Base-by-base conservation (phyloP, 2,329 filamentous ascomycete genomes). In the Exophiala bonariae region DNA sequence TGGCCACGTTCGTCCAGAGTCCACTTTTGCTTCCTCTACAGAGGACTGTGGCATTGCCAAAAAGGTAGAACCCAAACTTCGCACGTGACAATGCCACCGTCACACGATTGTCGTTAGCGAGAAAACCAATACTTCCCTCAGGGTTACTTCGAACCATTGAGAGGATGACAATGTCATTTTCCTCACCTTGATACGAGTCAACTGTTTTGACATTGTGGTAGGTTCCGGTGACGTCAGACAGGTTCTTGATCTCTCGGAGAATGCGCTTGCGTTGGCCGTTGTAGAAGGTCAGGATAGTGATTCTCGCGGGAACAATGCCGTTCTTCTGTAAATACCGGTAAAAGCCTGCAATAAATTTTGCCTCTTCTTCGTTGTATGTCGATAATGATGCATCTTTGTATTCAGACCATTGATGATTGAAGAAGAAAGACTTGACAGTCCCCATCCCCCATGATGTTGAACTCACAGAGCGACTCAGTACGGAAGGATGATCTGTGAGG, bases 141-240 rank as follows among this genome's bases (percentile, higher is more conserved):
- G 62, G 55, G 28, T 85, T 86, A 54, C 85, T 90, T 34, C 91
- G 80, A 3, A 93, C 89, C 0, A 95, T 71, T 0, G 90, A 95
- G 0, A 96, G 71, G 2, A 96, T 63, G 8, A 96, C 76, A 7
- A 96, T 74, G 18, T 91, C 86, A 52, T 95, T 96, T 63, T 96
- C 89, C 59, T 96, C 89, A 10, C 90, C 90, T 64, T 96, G 90
- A 60, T 92, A 96, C 0, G 86, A 88, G 60, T 96, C 91, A 0
- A 96, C 87, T 0, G 90, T 96, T 26, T 81, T 80, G 1, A 95
- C 84, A 2, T 85, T 85, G 57, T 78, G 61, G 48, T 66, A 64
- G 3, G 60, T 52, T 51, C 44, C 33, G 45, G 71, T 66, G 35
- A 82, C 68, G 41, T 74, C 71, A 1, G 62, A 61, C 48, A 75